A percentile compares a stretch with the other conserved stretches of the same genome.
These are phyloP conservation scores for Fusarium denticulatum DNA, from an alignment of 2,329 filamentous ascomycete genomes.

Conservation along the genomic window DNA sequence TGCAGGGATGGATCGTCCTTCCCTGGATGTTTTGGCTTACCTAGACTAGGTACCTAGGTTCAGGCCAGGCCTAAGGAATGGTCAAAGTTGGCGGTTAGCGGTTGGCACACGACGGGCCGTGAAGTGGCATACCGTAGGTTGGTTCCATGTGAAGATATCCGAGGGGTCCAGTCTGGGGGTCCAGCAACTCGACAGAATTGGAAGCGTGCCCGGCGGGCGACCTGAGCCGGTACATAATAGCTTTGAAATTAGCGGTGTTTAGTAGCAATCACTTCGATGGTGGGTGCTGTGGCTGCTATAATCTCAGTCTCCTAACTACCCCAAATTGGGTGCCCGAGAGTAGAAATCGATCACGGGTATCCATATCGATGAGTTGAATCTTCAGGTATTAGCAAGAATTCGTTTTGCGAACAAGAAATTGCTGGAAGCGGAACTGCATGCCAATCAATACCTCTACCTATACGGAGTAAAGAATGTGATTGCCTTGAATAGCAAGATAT, in stretches of 20 bases:
- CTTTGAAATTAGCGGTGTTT: neutral
- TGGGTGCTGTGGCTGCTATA: constrained; percentile 8
- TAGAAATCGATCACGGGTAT: neutral
- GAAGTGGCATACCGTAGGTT: neutral
- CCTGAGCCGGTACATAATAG: constrained; percentile 22
- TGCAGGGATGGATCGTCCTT: constrained; percentile 18
- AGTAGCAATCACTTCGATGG: neutral
- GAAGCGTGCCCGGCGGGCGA: constrained; percentile 20
- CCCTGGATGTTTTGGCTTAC: constrained; percentile 19
- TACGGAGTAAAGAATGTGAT: neutral
- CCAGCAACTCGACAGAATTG: neutral
- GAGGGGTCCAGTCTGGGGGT: constrained; percentile 23
- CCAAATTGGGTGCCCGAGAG: neutral
- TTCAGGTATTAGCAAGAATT: neutral
- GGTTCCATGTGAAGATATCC: neutral
- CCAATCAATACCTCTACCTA: neutral
- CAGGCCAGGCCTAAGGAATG: constrained; percentile 9
- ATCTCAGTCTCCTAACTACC: neutral
- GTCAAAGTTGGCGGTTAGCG: constrained; percentile 2
- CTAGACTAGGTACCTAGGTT: neutral
- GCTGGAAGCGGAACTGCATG: neutral
- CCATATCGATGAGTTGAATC: neutral
- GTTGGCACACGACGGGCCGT: constrained; percentile 14
- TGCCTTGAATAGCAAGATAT: neutral
- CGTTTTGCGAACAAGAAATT: neutral